A percentile compares a stretch with the other conserved stretches of the same genome.
Conservation (phyloP, 1,284 basidiomycete genomes). For the Hemileia vastatrix region DNA sequence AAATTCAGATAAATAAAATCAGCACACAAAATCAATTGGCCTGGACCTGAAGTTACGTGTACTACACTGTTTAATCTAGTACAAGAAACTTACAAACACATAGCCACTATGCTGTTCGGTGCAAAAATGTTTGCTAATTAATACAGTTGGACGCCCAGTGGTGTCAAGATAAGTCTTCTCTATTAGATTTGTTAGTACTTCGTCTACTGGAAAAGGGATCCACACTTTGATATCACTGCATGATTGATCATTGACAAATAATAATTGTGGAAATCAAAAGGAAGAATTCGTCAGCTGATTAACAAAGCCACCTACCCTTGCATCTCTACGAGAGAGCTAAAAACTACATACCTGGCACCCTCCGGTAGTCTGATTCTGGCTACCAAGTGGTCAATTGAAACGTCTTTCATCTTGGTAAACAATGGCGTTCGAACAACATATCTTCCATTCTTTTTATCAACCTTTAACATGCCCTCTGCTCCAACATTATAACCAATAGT, state of each 20-base stretch:
- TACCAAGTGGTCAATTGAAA: slow-evolving; percentile 71
- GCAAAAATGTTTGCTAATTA: slow-evolving; percentile 61
- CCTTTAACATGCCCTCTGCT: slow-evolving; percentile 53
- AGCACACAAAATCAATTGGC: too few species aligned
- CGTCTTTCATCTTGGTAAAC: slow-evolving; percentile 67
- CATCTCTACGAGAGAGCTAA: not conserved
- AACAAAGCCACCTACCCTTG: not conserved
- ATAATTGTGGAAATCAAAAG: not conserved
- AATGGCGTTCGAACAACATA: slow-evolving; percentile 75
- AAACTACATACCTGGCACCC: slow-evolving; percentile 66
- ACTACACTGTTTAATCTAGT: too few species aligned
- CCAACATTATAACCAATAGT: slow-evolving; percentile 85
- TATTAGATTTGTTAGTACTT: slow-evolving; percentile 53
- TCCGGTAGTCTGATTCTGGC: slow-evolving; percentile 80
- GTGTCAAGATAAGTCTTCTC: slow-evolving; percentile 88
- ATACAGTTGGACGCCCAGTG: slow-evolving; percentile 70
- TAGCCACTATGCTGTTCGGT: slow-evolving; percentile 65
- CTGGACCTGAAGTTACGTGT: too few species aligned
- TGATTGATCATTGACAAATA: slow-evolving; percentile 12
- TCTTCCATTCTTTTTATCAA: slow-evolving; percentile 52
- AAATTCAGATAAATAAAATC: slow-evolving; percentile 7
- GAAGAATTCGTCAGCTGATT: not conserved
- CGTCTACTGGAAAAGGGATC: slow-evolving; percentile 65
- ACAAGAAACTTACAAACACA: slow-evolving; percentile 49
- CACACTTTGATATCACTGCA: slow-evolving; percentile 63